Percentiles rank a stretch among this genome's conserved stretches.
Conservation (phyloP, 495 filamentous ascomycete genomes). For the Chaetomidium leptoderma region DNA sequence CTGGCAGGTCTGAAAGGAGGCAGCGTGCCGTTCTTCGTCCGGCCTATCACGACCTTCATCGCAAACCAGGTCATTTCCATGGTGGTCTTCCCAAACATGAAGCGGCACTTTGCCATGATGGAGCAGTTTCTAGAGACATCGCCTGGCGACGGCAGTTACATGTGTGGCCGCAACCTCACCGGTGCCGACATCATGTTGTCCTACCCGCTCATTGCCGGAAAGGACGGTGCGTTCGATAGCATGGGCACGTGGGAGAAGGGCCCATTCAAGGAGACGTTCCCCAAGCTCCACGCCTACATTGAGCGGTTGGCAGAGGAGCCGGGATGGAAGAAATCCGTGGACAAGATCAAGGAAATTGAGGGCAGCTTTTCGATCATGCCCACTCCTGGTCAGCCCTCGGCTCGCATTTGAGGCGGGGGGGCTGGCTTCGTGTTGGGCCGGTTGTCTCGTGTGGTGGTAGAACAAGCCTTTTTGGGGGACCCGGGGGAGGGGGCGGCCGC, state of each 20-base stretch:
- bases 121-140: slow-evolving; percentile 66
- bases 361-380: slow-evolving; percentile 45
- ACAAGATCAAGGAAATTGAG: slow-evolving; percentile 61
- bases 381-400: slow-evolving; percentile 6
- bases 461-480: background rate
- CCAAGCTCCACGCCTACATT: slow-evolving; percentile 58
- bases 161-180: slow-evolving; percentile 67
- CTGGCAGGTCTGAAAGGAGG: slow-evolving; percentile 48
- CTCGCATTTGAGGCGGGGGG: slow-evolving; percentile 1
- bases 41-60: slow-evolving; percentile 63
- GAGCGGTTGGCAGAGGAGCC: slow-evolving; percentile 55
- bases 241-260: slow-evolving; percentile 35
- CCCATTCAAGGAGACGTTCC: slow-evolving; percentile 28
- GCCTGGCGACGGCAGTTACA: slow-evolving; percentile 57
- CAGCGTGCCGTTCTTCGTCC: slow-evolving; percentile 75
- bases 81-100: slow-evolving; percentile 61
- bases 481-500: no score
- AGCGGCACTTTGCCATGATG: slow-evolving; percentile 64
- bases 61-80: slow-evolving; percentile 54
- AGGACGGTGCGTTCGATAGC: slow-evolving; percentile 52
- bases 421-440: background rate
- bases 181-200: slow-evolving; percentile 75
- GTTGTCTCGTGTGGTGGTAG: background rate
- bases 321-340: slow-evolving; percentile 52
- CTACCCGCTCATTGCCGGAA: slow-evolving; percentile 63